Percentiles rank a stretch among this genome's conserved stretches.
Evolutionary conservation across 768 basidiomycete genomes (phyloP).

Genomic region (Russula foetens): DNA sequence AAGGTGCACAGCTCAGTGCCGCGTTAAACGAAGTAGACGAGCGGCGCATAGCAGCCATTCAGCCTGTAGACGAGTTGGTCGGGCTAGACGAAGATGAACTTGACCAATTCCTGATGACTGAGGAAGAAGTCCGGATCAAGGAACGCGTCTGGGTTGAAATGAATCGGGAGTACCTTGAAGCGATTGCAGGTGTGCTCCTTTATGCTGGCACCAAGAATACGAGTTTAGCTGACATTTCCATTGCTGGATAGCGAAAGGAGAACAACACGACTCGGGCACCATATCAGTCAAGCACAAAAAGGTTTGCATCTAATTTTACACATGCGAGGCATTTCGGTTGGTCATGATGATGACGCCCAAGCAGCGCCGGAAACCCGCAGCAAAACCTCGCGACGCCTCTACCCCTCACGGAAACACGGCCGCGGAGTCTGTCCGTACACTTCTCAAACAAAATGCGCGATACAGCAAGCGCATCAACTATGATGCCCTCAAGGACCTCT

Average conservation of each 20-base stretch:
- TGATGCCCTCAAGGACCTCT: constrained; percentile 75
- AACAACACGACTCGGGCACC: constrained; percentile 34
- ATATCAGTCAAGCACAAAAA: constrained; percentile 53
- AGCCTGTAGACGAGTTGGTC: constrained; percentile 47
- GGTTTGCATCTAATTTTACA: constrained; percentile 40
- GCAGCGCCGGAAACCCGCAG: constrained; percentile 60
- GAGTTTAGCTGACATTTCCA: not conserved
- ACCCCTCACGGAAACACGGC: constrained; percentile 63
- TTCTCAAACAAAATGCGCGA: constrained; percentile 78
- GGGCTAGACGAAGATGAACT: constrained; percentile 91
- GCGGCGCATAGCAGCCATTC: constrained; percentile 45
- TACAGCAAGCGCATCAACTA: constrained; percentile 95
- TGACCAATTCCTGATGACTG: constrained; percentile 66
- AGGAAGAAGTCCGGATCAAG: constrained; percentile 78
- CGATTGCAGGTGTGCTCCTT: constrained; percentile 59
- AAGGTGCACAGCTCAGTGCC: constrained; percentile 48
- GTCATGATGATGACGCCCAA: constrained; percentile 1
- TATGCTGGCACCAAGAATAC: constrained; percentile 5
- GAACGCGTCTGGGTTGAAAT: constrained; percentile 92
- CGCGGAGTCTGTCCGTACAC: constrained; percentile 67
- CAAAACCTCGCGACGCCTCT: constrained; percentile 65
- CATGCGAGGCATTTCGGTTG: constrained; percentile 23
- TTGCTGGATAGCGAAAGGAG: constrained; percentile 53
- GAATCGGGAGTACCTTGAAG: constrained; percentile 85
- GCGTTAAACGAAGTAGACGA: constrained; percentile 65